Percentiles rank a stretch among this genome's conserved stretches.
Evolutionary conservation across 441 rosid species (phyloP).

Genomic region (Croton setiger): DNA sequence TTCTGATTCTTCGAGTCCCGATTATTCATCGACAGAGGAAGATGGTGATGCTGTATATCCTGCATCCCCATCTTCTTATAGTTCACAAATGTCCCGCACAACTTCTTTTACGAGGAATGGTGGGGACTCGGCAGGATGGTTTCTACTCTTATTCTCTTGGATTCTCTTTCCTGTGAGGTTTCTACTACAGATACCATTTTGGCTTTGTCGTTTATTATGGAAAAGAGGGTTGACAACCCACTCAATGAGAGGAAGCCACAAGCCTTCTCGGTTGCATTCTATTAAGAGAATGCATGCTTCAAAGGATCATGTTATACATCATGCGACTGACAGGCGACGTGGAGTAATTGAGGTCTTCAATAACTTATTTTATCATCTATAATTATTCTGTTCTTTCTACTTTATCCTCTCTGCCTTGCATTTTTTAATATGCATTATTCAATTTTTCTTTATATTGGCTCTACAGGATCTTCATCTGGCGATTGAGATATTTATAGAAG

Average conservation of each 20-base stretch:
- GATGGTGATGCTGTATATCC: slow-evolving; percentile 52
- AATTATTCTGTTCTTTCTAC: slow-evolving; percentile 14
- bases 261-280: slow-evolving; percentile 32
- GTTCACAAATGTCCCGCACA: slow-evolving; percentile 63
- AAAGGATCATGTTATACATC: slow-evolving; percentile 69
- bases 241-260: slow-evolving; percentile 33
- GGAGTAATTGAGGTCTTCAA: slow-evolving; percentile 87
- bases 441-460: slow-evolving; percentile 3
- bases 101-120: slow-evolving; percentile 39
- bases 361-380: slow-evolving; percentile 9
- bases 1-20: slow-evolving; percentile 68
- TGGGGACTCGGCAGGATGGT: slow-evolving; percentile 47
- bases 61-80: slow-evolving; percentile 66
- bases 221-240: slow-evolving; percentile 31
- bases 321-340: slow-evolving; percentile 83
- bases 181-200: slow-evolving; percentile 49
- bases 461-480: slow-evolving; percentile 92
- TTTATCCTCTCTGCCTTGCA: neutral
- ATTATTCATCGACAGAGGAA: slow-evolving; percentile 85
- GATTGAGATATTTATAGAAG: slow-evolving; percentile 83
- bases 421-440: neutral
- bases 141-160: slow-evolving; percentile 52
- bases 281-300: slow-evolving; percentile 40
- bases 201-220: slow-evolving; percentile 39
- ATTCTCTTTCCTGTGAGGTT: slow-evolving; percentile 52